phyloP scores from a whole-genome alignment of 768 basidiomycete species.

The Phylloporus arenicola region DNA sequence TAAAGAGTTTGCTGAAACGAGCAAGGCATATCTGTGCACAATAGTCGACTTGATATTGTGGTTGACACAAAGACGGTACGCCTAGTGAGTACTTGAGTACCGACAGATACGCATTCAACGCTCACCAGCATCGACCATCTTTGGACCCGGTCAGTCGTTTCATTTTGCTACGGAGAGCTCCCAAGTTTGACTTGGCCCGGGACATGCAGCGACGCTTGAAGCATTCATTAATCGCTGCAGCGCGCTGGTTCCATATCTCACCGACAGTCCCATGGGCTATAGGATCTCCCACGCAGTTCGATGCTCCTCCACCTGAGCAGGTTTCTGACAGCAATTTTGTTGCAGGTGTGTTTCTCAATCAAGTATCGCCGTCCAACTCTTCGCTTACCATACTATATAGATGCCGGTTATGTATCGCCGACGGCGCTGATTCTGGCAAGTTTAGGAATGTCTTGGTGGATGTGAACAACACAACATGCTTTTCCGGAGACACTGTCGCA shows the following conservation, averaged over 20 bases:
- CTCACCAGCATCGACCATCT: constrained; percentile 77
- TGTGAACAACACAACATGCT: constrained; percentile 47
- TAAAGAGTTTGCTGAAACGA: too few species aligned
- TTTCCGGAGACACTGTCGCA: constrained; percentile 51
- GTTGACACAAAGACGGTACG: too few species aligned
- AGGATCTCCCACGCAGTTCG: constrained; percentile 47
- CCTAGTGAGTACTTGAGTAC: too few species aligned
- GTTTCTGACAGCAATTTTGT: constrained; percentile 61
- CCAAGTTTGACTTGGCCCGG: not conserved
- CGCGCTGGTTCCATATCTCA: constrained; percentile 58
- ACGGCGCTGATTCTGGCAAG: constrained; percentile 46
- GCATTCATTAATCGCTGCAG: constrained; percentile 75
- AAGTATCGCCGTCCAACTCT: not conserved
- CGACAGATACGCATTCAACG: too few species aligned
- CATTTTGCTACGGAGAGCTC: not conserved
- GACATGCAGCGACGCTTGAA: constrained; percentile 56
- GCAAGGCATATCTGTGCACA: too few species aligned
- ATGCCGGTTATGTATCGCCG: constrained; percentile 58
- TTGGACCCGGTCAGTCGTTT: constrained; percentile 56
- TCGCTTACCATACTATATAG: constrained; percentile 33
- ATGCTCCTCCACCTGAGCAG: constrained; percentile 60
- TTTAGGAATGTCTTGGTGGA: constrained; percentile 62
- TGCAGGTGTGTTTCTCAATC: constrained; percentile 41
- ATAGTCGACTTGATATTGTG: too few species aligned
- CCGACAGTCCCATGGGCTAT: constrained; percentile 39